Base-by-base conservation (phyloP, 805 yeast species). In the Myxozyma mucilagina region DNA sequence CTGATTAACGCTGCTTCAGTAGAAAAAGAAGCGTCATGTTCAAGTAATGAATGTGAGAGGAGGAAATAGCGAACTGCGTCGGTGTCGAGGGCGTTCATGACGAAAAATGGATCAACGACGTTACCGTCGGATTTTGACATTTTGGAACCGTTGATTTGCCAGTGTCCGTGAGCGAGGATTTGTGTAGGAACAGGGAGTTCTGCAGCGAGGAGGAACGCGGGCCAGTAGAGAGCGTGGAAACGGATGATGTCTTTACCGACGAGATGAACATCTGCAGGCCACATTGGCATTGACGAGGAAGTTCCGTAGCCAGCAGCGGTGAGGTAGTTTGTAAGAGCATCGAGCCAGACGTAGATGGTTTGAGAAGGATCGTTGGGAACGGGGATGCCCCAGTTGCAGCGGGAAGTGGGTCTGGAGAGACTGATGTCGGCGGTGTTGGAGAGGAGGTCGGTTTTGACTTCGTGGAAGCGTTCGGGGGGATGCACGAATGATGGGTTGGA, bases 211-310 rank as follows among this genome's bases (percentile, higher is more conserved):
- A 94, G 76, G 60, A 94, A 86, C 1, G 90, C 85, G 0, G 98
- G 98, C 99, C 99, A 94, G 70, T 90, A 91, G 13, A 92, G 81
- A 66, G 96, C 85, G 70, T 94, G 99, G 73, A 94, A 94, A 4
- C 90, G 79, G 48, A 84, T 79, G 53, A 94, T 94, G 71, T 94
- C 99, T 69, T 94, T 94, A 0, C 99, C 99, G 36, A 94, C 83
- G 1, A 94, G 76, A 72, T 94, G 97, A 0, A 86, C 84, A 57
- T 71, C 71, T 0, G 90, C 87, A 0, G 88, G 89, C 88, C 88
- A 85, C 14, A 74, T 71, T 67, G 56, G 53, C 3, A 42, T 39
- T 61, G 71, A 70, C n/a, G 44, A 47, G 1, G 52, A 34, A 24
- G 71, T 66, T 1, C 87, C 86, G 52, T 81, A 88, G 1, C 89